A percentile compares a stretch with the other conserved stretches of the same genome.
Conservation (phyloP, 2,329 filamentous ascomycete species). For the Didymella segeticola region DNA sequence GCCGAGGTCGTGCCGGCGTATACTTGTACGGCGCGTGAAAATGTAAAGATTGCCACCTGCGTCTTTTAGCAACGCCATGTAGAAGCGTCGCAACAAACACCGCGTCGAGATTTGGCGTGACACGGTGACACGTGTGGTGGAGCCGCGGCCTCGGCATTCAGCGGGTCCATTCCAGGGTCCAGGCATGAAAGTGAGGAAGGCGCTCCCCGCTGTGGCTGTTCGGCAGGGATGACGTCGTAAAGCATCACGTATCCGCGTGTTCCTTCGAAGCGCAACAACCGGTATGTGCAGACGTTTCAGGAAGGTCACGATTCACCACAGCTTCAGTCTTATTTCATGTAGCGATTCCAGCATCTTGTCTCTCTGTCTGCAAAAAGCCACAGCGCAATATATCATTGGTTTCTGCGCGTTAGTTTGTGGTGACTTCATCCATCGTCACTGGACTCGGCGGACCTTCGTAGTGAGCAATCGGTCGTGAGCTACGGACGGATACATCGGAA, state of each 20-base stretch:
- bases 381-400: slow-evolving; percentile 1
- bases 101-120: slow-evolving; percentile 1
- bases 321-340: not conserved
- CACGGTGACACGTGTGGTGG: not conserved
- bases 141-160: no score
- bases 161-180: slow-evolving; percentile 11
- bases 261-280: slow-evolving; percentile 4
- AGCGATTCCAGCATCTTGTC: not conserved
- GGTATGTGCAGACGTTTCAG: not conserved
- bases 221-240: slow-evolving; percentile 15
- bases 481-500: slow-evolving; percentile 17
- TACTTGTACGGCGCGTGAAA: not conserved
- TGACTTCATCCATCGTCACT: slow-evolving; percentile 17
- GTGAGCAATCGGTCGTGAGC: slow-evolving; percentile 3
- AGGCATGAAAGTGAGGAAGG: slow-evolving; percentile 7
- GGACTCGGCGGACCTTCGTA: slow-evolving; percentile 1
- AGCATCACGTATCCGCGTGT: slow-evolving; percentile 4
- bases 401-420: not conserved
- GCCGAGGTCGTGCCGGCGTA: not conserved
- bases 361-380: not conserved
- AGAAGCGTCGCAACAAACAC: slow-evolving; percentile 13
- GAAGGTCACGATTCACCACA: not conserved
- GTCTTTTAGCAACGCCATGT: not conserved
- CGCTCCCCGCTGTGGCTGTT: slow-evolving; percentile 11
- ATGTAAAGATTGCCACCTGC: not conserved